phyloP scores from a whole-genome alignment of 768 basidiomycete species.

The Strobilomyces confusus region DNA sequence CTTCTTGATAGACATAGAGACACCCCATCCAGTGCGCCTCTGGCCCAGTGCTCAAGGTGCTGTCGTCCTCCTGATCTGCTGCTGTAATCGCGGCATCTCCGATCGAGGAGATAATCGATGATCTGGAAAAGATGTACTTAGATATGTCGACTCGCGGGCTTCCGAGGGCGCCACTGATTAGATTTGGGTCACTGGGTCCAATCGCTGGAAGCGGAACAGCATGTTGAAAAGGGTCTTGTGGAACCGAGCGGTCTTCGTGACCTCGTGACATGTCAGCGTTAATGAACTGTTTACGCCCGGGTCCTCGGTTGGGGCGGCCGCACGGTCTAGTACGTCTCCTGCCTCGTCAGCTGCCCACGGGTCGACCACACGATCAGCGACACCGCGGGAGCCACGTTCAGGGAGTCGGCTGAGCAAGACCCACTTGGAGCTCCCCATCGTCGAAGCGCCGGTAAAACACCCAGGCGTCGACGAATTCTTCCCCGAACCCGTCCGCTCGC shows the following conservation, averaged over 20 bases:
- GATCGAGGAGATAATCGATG: constrained; percentile 1
- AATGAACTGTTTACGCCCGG: background rate
- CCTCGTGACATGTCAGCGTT: background rate
- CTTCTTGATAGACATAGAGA: background rate
- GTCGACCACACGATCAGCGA: background rate
- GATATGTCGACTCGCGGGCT: too few relatives aligned
- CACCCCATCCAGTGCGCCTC: constrained; percentile 7
- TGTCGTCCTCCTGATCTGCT: background rate
- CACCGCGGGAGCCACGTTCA: background rate
- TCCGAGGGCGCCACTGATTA: constrained; percentile 2
- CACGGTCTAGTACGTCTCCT: background rate
- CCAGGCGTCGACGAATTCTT: constrained; percentile 88
- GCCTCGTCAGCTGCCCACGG: background rate
- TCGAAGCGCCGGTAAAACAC: constrained; percentile 79
- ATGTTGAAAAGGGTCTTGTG: background rate
- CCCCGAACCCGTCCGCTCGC: constrained; percentile 62
- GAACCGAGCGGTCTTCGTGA: background rate
- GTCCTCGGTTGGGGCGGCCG: background rate
- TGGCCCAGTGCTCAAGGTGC: background rate
- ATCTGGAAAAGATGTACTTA: background rate
- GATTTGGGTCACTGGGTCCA: background rate
- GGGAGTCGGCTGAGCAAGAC: too few relatives aligned
- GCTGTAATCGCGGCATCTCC: background rate
- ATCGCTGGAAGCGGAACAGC: background rate
- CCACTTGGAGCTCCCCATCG: constrained; percentile 18